phyloP scores from a whole-genome alignment of 2,329 filamentous ascomycete genomes.

The Cladosporium sp. region DNA sequence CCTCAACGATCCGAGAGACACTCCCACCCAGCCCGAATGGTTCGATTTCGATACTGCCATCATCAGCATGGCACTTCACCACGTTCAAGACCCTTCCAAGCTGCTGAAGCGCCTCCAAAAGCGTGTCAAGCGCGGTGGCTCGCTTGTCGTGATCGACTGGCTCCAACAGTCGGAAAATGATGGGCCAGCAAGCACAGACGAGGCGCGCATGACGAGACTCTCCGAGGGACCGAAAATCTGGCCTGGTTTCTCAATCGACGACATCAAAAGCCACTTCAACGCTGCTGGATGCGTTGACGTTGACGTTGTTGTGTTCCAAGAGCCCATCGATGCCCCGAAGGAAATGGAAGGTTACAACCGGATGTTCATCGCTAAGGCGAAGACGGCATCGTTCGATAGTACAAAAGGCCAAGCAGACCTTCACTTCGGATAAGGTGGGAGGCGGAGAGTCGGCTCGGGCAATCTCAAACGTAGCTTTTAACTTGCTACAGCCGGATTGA shows the following conservation, averaged over 20 bases:
- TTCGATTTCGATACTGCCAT: slow-evolving; percentile 9
- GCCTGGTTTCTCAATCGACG: slow-evolving; percentile 2
- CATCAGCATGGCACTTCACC: slow-evolving; percentile 13
- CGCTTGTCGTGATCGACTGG: slow-evolving; percentile 6
- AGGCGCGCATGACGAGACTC: not conserved
- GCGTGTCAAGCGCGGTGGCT: slow-evolving; percentile 3
- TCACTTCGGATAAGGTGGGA: no score
- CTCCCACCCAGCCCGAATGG: slow-evolving; percentile 6
- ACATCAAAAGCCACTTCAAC: not conserved
- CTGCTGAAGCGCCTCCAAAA: slow-evolving; percentile 1
- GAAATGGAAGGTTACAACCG: not conserved
- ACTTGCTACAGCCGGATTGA: no score
- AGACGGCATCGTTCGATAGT: not conserved
- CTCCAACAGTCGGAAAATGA: not conserved
- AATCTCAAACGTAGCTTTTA: no score
- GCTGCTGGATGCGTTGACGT: not conserved
- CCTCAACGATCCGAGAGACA: slow-evolving; percentile 1
- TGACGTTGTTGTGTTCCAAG: not conserved
- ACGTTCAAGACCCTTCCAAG: not conserved
- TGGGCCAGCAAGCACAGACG: not conserved
- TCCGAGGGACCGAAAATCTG: slow-evolving; percentile 5
- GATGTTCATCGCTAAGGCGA: not conserved
- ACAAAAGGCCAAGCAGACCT: no score
- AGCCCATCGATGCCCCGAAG: not conserved
- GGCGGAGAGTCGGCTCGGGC: no score